These are phyloP conservation scores for Cladosporium phlei DNA, from an alignment of 2,329 filamentous ascomycete genomes.

Conservation along the genomic window DNA sequence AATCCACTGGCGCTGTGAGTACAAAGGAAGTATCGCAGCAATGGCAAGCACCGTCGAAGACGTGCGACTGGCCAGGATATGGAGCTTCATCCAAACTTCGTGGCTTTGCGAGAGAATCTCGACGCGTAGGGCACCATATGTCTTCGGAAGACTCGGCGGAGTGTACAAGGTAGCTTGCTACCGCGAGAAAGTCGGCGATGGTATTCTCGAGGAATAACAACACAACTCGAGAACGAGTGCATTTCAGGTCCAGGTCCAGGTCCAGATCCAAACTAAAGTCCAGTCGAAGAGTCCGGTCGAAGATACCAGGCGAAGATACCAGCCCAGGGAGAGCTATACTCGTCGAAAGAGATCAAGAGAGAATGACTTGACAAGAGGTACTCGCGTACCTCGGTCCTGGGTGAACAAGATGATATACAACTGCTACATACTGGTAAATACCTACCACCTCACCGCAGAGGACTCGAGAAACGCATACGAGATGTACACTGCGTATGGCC, in stretches of 20 bases:
- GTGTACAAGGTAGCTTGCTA: background rate
- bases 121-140: background rate
- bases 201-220: too few relatives aligned
- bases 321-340: background rate
- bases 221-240: background rate
- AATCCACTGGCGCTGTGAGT: too few relatives aligned
- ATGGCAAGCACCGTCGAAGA: too few relatives aligned
- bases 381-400: conserved; percentile 8
- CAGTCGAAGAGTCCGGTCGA: background rate
- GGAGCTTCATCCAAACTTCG: too few relatives aligned
- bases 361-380: conserved; percentile 4
- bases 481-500: too few relatives aligned
- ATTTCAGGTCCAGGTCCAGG: background rate
- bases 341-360: background rate
- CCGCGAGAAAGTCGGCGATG: too few relatives aligned
- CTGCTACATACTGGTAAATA: background rate
- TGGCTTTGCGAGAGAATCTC: too few relatives aligned
- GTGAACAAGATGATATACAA: conserved; percentile 4
- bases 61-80: too few relatives aligned
- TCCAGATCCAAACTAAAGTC: background rate
- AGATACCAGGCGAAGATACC: background rate
- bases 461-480: too few relatives aligned
- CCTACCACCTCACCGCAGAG: too few relatives aligned
- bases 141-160: background rate
- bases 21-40: too few relatives aligned